Evolutionary conservation across 345 rosid species (phyloP), one percentile per base, ranked within the genome.

Genomic region (Barbarea vulgaris): DNA sequence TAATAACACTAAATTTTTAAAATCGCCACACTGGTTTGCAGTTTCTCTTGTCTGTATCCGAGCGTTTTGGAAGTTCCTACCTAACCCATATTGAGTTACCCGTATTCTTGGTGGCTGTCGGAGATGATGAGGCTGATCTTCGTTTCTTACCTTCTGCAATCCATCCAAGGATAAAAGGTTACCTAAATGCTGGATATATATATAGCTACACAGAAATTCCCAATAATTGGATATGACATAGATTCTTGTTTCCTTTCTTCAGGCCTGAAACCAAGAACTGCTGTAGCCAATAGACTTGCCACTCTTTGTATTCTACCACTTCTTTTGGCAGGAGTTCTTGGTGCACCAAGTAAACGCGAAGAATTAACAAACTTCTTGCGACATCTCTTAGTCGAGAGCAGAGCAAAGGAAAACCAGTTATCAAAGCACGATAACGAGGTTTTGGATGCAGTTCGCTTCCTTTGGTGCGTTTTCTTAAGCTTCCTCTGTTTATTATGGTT

Each of bases 301-400:
- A 73, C 85, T 19, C 81, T 86, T 80, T 87, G 98, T 79, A 83
- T 90, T 76, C 83, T 91, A 77, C 98, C 98, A 28, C 91, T 91
- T 75, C 88, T 94, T 48, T 81, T 94, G 74, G 91, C 98, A 3
- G 98, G 98, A 72, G 88, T 91, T 85, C 89, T 94, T 75, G 98
- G 97, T 82, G 84, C 87, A 76, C 88, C 95, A 42, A 82, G 85
- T 85, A 90, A 85, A 82, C 87, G 63, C 13, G 89, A 89, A 44
- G 83, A 86, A 41, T 77, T 94, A 77, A 77, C 87, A 69, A 84
- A 84, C 78, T 90, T 84, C 83, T 87, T 94, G 74, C 85, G 96
- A 79, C 88, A 88, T 69, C 85, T 90, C 61, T 82, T 94, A 80
- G 88, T 90, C 41, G 88, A 88, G 61, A 83, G 80, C 41, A 52